Base-by-base conservation (phyloP, 352 stramenopile genomes). In the Globisporangium polare region DNA sequence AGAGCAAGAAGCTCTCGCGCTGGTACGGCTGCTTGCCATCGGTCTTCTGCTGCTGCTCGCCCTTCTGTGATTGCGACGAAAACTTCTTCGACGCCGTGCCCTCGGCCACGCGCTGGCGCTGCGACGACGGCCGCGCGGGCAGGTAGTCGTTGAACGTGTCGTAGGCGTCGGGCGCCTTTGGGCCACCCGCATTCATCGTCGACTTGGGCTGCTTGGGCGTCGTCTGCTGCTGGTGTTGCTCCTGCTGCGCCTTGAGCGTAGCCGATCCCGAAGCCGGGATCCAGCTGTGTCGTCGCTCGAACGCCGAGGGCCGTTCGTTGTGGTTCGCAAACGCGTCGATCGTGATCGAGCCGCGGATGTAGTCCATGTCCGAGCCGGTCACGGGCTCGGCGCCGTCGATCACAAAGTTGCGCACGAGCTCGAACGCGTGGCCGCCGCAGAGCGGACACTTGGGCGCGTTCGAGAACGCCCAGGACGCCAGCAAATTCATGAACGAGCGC, bases 381-480 rank as follows among this genome's bases (percentile, higher is more conserved):
- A 84, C 70, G 3, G 78, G 59, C 29, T 80, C 73, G 17, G 72
- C 77, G 5, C 79, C 72, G 45, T 93, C 84, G 15, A 91, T 54
- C 17, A 90, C 73, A 70, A 93, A 93, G 64, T 88, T 91, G 43
- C 82, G 78, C 51, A 93, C 84, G 31, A 90, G 73, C 17, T 93
- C 78, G 52, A 93, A 93, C 10, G 84, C 81, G 60, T 82, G 90
- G 2, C 86, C 86, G 31, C 82, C 86, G 53, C 86, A 95, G 4
- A 83, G 92, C 2, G 86, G 84, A 35, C 86, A 95, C 65, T 95
- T 95, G 56, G 86, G 83, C 53, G 82, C 78, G 57, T 81, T 88
- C 5, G 84, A 92, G 58, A 95, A 95, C 6, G 83, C 69, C 81
- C 86, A 94, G 3, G 80, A 88, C 10, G 84, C 84, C 49, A 95